phyloP scores from a whole-genome alignment of 2,329 filamentous ascomycete species.

The Cytospora piceicola region DNA sequence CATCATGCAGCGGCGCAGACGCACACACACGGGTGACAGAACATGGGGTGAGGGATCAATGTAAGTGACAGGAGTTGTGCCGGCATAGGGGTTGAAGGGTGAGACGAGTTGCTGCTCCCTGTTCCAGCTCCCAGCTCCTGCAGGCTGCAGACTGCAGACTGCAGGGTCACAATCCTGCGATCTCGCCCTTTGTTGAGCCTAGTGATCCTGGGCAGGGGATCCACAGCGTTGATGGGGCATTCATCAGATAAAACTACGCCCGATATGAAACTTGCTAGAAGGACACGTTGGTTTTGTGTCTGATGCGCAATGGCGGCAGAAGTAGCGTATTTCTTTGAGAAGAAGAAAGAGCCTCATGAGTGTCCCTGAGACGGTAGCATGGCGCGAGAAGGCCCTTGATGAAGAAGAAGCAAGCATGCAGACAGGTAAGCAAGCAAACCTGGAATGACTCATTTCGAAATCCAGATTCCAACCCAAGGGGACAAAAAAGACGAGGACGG shows the following conservation, averaged over 20 bases:
- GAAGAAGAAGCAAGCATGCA: background rate
- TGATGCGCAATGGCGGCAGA: slow-evolving; percentile 5
- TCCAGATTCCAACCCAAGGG: slow-evolving; percentile 1
- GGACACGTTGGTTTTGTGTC: slow-evolving; percentile 2
- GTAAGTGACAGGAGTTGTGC: slow-evolving; percentile 21
- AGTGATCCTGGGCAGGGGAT: background rate
- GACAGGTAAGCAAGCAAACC: slow-evolving; percentile 19
- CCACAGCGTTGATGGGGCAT: background rate
- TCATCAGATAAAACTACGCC: background rate
- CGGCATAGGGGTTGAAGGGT: slow-evolving; percentile 24
- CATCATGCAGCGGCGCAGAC: background rate
- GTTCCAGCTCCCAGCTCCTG: slow-evolving; percentile 1
- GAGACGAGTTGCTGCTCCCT: slow-evolving; percentile 21
- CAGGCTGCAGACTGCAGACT: slow-evolving; percentile 13
- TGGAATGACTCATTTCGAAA: slow-evolving; percentile 29
- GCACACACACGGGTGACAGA: slow-evolving; percentile 1
- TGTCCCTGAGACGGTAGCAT: slow-evolving; percentile 19
- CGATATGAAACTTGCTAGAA: background rate
- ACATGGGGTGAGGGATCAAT: slow-evolving; percentile 22
- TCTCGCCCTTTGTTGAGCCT: background rate
- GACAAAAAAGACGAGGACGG: slow-evolving; percentile 13
- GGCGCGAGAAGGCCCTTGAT: slow-evolving; percentile 16
- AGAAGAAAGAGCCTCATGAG: slow-evolving; percentile 9
- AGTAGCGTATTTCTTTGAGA: slow-evolving; percentile 17
- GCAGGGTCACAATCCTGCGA: background rate